phyloP scores from a whole-genome alignment of 108 stramenopile species.

The Skeletonema grethae region DNA sequence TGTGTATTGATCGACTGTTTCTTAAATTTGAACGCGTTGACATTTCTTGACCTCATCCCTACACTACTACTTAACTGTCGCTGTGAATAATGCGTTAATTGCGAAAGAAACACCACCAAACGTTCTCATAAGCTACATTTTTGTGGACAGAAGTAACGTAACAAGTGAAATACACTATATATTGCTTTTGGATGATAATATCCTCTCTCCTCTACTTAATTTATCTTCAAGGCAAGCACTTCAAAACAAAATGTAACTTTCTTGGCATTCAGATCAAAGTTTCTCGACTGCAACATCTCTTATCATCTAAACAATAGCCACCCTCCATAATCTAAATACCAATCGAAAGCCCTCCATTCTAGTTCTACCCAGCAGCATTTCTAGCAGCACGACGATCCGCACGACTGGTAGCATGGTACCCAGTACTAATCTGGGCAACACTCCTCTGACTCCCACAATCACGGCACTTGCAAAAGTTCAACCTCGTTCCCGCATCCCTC shows the following conservation, averaged over 20 bases:
- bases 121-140: too few relatives aligned
- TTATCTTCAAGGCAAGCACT: too few relatives aligned
- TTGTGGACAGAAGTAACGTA: too few relatives aligned
- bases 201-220: too few relatives aligned
- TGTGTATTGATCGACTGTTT: too few relatives aligned
- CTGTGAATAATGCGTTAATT: too few relatives aligned
- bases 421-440: slow-evolving; percentile 94
- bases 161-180: too few relatives aligned
- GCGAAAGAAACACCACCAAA: too few relatives aligned
- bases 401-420: slow-evolving; percentile 98
- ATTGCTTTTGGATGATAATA: too few relatives aligned
- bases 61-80: too few relatives aligned
- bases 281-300: neutral
- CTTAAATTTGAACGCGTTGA: too few relatives aligned
- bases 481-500: slow-evolving; percentile 88
- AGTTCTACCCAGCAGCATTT: slow-evolving; percentile 77
- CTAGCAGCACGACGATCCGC: slow-evolving; percentile 97
- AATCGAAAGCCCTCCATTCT: neutral
- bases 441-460: slow-evolving; percentile 91
- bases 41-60: too few relatives aligned
- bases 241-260: neutral
- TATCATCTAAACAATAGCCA: neutral
- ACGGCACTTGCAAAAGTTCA: slow-evolving; percentile 96
- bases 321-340: neutral
- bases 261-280: neutral